Evolutionary conservation across 2,329 filamentous ascomycete species (phyloP).

Genomic region (Samsoniella hepiali): DNA sequence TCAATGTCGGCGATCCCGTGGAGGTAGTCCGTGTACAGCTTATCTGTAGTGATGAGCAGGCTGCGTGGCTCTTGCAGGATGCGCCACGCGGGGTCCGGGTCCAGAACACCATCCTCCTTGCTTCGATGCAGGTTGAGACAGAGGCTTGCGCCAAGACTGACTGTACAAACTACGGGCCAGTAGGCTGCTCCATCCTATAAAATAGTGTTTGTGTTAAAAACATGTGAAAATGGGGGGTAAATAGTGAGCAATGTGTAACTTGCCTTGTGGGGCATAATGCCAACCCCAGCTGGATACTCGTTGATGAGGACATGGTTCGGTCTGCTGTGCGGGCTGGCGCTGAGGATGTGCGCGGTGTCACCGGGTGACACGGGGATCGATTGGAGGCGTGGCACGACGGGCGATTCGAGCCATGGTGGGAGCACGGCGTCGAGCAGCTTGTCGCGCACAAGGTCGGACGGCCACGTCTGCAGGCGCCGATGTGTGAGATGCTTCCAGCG

Average conservation of each 20-base stretch:
- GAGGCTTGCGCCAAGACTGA: constrained; percentile 75
- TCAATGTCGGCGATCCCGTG: constrained; percentile 70
- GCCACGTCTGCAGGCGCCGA: constrained; percentile 86
- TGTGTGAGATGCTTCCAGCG: constrained; percentile 87
- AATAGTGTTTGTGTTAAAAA: background rate
- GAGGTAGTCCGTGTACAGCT: constrained; percentile 67
- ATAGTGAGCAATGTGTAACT: background rate
- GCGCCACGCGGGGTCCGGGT: constrained; percentile 47
- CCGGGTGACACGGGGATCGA: constrained; percentile 42
- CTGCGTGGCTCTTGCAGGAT: constrained; percentile 83
- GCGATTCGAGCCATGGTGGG: constrained; percentile 70
- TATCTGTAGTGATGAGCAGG: constrained; percentile 66
- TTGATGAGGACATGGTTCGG: constrained; percentile 95
- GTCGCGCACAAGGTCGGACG: constrained; percentile 75
- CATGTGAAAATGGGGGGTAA: constrained; percentile 1
- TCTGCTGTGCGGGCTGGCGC: constrained; percentile 64
- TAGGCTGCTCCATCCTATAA: constrained; percentile 76
- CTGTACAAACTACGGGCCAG: constrained; percentile 81
- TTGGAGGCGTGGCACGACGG: constrained; percentile 61
- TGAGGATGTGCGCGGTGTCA: constrained; percentile 45
- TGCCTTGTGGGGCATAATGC: constrained; percentile 92
- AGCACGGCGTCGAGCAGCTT: constrained; percentile 71
- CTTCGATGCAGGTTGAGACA: constrained; percentile 74
- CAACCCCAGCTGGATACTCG: constrained; percentile 81
- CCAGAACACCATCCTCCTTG: constrained; percentile 57